Base-by-base conservation (phyloP, 768 basidiomycete genomes). In the Lactarius tabidus region DNA sequence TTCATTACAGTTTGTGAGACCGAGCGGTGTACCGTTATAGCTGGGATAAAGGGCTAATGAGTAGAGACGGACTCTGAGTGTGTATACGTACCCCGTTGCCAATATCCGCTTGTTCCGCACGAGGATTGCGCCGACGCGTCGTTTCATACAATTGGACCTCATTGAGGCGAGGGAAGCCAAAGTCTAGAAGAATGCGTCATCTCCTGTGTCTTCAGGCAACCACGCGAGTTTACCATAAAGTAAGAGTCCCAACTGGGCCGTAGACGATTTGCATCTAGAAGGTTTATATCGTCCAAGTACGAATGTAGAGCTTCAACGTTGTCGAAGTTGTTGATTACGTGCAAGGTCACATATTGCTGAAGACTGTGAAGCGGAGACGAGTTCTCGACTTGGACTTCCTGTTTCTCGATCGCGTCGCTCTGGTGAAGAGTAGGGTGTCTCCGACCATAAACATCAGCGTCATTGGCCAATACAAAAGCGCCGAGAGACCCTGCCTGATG, bases 21-120 rank as follows among this genome's bases (percentile, higher is more conserved):
- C 94, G 9, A 95, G 84, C 5, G 97, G 92, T 0, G 97, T 98
- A 4, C 97, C 97, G 71, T 99, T 99, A 77, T 99, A 98, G 26
- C 91, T 93, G 66, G 33, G 54, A 55, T n/a, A 66, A 20, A 45
- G 12, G 17, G 36, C 8, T 28, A 48, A 55, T 43, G 63, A 68
- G 31, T 52, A 52, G 29, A 26, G 38, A 35, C 23, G 28, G 53
- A 35, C 3, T 36, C 62, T 41, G 61, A 20, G 33, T 31, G 68
- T 23, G n/a, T 38, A 31, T 14, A 70, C 79, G 57, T 76, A 90
- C 90, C 91, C 91, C 15, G 91, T 91, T 35, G 90, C 83, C 26
- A 93, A 77, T 29, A 93, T 84, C 33, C 91, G 84, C 67, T 89
- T 86, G 62, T 91, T 88, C 0, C 92, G 85, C 35, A 98, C 95